phyloP scores from a whole-genome alignment of 73 alveolate genomes.

The Paramecium sexaurelia region DNA sequence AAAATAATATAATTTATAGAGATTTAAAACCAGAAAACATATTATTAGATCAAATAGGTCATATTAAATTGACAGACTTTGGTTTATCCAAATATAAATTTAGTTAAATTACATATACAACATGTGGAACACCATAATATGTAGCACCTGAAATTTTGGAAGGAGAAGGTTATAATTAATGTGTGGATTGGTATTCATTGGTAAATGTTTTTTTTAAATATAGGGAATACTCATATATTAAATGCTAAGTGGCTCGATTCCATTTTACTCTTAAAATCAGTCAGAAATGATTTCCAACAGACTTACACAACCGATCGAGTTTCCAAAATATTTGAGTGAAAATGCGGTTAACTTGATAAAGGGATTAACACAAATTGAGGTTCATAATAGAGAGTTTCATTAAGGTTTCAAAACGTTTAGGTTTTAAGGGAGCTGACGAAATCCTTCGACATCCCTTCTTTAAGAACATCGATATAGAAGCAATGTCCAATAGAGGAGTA shows the following conservation, averaged over 20 bases:
- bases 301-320: not conserved
- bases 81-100: slow-evolving; percentile 86
- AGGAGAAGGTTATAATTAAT: slow-evolving; percentile 75
- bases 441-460: slow-evolving; percentile 93
- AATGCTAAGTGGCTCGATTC: slow-evolving; percentile 80
- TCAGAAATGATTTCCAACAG: not conserved
- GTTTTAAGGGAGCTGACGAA: slow-evolving; percentile 87
- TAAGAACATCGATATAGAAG: slow-evolving; percentile 81
- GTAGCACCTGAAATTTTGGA: slow-evolving; percentile 80
- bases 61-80: slow-evolving; percentile 92
- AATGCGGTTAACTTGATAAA: not conserved
- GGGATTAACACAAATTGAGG: not conserved
- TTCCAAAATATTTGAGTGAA: not conserved
- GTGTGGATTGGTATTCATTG: slow-evolving; percentile 84
- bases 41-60: slow-evolving; percentile 88
- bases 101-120: slow-evolving; percentile 70
- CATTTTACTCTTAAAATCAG: slow-evolving; percentile 50
- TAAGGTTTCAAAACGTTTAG: slow-evolving; percentile 72
- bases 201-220: not conserved
- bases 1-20: slow-evolving; percentile 87
- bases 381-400: not conserved
- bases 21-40: slow-evolving; percentile 97
- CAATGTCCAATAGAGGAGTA: not conserved
- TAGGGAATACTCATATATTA: slow-evolving; percentile 79
- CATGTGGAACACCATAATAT: slow-evolving; percentile 90